Evolutionary conservation across 2,329 filamentous ascomycete genomes (phyloP).

Genomic region (Penicillium sp.): DNA sequence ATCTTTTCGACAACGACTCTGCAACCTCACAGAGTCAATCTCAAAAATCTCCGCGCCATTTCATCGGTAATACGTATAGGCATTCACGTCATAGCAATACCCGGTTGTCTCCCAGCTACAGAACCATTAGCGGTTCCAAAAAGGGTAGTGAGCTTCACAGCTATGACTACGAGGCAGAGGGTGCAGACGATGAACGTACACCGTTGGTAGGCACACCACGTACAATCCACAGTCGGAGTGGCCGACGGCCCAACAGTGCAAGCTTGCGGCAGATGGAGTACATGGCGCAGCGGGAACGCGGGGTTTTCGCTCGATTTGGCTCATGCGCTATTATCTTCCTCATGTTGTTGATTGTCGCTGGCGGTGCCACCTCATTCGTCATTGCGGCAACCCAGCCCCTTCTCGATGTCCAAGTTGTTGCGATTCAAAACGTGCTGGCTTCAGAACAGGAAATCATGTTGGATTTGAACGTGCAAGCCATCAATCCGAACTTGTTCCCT

Average conservation of each 20-base stretch:
- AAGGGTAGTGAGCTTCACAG: constrained; percentile 63
- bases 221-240: constrained; percentile 58
- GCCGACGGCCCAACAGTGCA: constrained; percentile 55
- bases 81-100: constrained; percentile 71
- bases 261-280: constrained; percentile 72
- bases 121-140: constrained; percentile 48
- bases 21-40: constrained; percentile 66
- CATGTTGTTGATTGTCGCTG: constrained; percentile 75
- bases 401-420: constrained; percentile 71
- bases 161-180: constrained; percentile 81
- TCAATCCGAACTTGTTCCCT: constrained; percentile 90
- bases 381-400: constrained; percentile 89
- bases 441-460: constrained; percentile 95
- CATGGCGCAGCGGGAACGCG: constrained; percentile 63
- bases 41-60: constrained; percentile 61
- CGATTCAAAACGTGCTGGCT: constrained; percentile 85
- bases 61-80: constrained; percentile 55
- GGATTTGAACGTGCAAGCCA: constrained; percentile 80
- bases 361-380: constrained; percentile 84
- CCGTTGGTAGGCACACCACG: constrained; percentile 69
- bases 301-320: constrained; percentile 73
- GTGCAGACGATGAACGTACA: constrained; percentile 83
- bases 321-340: constrained; percentile 82
- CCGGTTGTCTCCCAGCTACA: constrained; percentile 54
- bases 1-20: constrained; percentile 69